Evolutionary conservation across 2,329 filamentous ascomycete genomes (phyloP), one percentile per base, ranked within the genome.

Genomic region (Colletotrichum somersetense): DNA sequence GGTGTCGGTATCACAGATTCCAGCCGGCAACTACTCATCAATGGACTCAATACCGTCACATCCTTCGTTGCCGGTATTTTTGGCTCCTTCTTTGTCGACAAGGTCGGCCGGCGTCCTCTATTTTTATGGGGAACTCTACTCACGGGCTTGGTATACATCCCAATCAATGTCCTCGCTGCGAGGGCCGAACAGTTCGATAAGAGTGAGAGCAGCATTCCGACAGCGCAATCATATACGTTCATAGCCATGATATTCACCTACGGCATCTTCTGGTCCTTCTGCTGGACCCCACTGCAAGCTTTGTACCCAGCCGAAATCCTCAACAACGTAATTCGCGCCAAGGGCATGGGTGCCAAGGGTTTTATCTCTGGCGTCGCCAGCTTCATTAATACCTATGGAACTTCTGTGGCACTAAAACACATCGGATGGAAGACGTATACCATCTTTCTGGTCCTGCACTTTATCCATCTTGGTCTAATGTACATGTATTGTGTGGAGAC

Each of bases 271-370:
- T 85, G 85, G 76, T 80, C 80, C 8, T 78, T 86, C 67, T 83
- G 82, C 48, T 86, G 83, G 83, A 84, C 84, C 38, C 82, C 83
- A 64, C 78, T 85, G n/a, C 80, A 85, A 50, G 81, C 85, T 53
- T 80, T 83, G 46, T 86, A 81, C 66, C 74, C 79, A 0, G 76
- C 80, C 8, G 80, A 81, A 68, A 80, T 81, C 46, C 73, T 81
- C 33, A 79, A 79, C 26, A 80, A 80, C 74, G 77, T 79, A 64
- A 77, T 81, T 53, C 50, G 78, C 76, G 40, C 82, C 79, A 74
- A 85, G 84, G 62, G 84, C 81, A 57, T 81, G 66, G 80, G 79
- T 74, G 80, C 85, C 40, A 83, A 85, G 73, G 81, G 82, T 30
- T 81, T 83, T 8, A 74, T 86, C 55, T 81, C 83, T 57, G 73